Evolutionary conservation across 495 filamentous ascomycete genomes (phyloP), one percentile per base, ranked within the genome.

Genomic region (Talaromyces wortmannii): DNA sequence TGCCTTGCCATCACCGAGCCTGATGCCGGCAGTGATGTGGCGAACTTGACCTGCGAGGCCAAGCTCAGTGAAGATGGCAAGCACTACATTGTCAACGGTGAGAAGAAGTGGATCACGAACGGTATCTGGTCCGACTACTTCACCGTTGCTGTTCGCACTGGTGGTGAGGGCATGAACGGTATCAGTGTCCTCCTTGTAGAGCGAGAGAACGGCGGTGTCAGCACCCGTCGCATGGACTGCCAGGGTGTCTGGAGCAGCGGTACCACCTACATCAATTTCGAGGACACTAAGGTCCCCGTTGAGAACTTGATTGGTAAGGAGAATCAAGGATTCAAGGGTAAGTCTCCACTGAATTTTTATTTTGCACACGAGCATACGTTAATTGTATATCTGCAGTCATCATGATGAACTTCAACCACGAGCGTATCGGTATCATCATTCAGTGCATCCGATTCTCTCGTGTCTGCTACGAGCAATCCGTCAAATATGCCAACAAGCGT

Each of bases 91-190:
- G 94, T 98, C 71, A 98, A 97, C 67, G 94, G 94, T 44, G 94
- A 97, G 81, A 97, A 98, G 85, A 98, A 98, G 73, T 97, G 94
- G 94, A 98, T 98, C 71, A 97, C 92, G 64, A 97, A 98, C 76
- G 94, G 94, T 62, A 81, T 96, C 58, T 97, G 89, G 88, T 81
- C 78, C 55, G 94, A 98, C 68, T 98, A 97, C 75, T 98, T 98
- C 78, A 97, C 94, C 52, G 90, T 87, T 33, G 94, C 94, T 44
- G 94, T 98, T 33, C 89, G 94, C 55, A 98, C 94, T 1, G 91
- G 92, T 50, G 77, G 75, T 31, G 59, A 67, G 67, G 94, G 94
- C 42, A 97, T 96, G 92, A 89, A 89, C 61, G 94, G 94, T 59
- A 72, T 98, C 50, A 88, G 83, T 16, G 83, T 96, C 23, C 85